Conservation (phyloP, 2,329 filamentous ascomycete species). For the Chaetoscypha palmicola region DNA sequence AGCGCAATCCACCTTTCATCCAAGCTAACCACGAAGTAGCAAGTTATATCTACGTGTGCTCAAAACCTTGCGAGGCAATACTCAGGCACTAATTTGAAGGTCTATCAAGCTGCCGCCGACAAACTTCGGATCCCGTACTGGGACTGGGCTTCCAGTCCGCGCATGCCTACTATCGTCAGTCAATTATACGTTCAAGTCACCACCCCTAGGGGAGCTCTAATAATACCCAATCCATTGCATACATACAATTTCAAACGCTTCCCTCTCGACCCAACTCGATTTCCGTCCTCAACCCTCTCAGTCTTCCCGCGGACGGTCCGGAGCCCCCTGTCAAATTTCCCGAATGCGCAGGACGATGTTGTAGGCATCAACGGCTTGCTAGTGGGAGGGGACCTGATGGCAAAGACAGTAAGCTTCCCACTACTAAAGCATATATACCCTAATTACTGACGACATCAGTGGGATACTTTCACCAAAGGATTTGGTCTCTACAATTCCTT, state of each 20-base stretch:
- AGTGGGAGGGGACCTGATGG: conserved; percentile 15
- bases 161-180: conserved; percentile 32
- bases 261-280: conserved; percentile 31
- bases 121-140: conserved; percentile 40
- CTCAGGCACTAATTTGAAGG: not conserved
- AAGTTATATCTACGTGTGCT: conserved; percentile 43
- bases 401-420: conserved; percentile 30
- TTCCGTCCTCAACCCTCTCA: conserved; percentile 29
- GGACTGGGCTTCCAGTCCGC: conserved; percentile 39
- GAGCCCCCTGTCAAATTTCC: conserved; percentile 9
- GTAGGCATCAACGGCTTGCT: conserved; percentile 16
- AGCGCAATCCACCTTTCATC: no score
- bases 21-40: conserved; percentile 37
- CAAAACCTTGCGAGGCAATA: conserved; percentile 36
- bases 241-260: conserved; percentile 40
- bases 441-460: conserved; percentile 5
- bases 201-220: conserved; percentile 14
- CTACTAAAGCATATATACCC: no score
- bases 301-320: conserved; percentile 27
- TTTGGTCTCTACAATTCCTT: conserved; percentile 35
- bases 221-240: conserved; percentile 43
- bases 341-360: conserved; percentile 15
- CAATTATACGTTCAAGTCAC: conserved; percentile 27
- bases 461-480: conserved; percentile 33
- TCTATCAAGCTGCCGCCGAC: conserved; percentile 37